Conservation (phyloP, 805 yeast species). For the Saccharomycopsis schoenii region DNA sequence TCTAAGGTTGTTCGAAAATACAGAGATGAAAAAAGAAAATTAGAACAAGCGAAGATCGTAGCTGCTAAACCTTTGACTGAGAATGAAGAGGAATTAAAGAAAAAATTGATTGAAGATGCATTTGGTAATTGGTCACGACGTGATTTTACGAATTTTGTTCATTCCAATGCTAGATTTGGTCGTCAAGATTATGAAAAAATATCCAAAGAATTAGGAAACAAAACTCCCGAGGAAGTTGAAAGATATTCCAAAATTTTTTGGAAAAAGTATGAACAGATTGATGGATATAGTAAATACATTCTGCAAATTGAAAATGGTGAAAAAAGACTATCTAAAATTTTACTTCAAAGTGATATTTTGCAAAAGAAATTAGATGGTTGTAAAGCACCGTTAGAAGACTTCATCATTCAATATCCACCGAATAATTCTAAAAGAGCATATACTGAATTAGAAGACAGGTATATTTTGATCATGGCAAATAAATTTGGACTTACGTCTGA, state of each 20-base stretch:
- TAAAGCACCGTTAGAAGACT: conserved; percentile 51
- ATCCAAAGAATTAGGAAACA: conserved; percentile 45
- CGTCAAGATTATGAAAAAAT: conserved; percentile 41
- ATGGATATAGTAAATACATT: conserved; percentile 62
- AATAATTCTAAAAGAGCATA: conserved; percentile 70
- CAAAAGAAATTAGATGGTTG: conserved; percentile 42
- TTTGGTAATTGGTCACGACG: conserved; percentile 65
- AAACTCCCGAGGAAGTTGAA: conserved; percentile 49
- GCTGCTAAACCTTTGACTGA: conserved; percentile 49
- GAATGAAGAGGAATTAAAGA: conserved; percentile 49
- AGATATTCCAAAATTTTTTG: conserved; percentile 54
- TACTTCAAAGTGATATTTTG: conserved; percentile 46
- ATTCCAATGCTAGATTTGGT: conserved; percentile 60
- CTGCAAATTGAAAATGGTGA: conserved; percentile 68
- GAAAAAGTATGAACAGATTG: conserved; percentile 48
- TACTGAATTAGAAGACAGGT: conserved; percentile 61
- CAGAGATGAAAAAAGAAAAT: conserved; percentile 16
- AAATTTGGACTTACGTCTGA: conserved; percentile 56
- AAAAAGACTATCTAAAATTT: conserved; percentile 47
- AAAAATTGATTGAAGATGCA: conserved; percentile 42
- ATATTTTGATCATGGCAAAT: conserved; percentile 48
- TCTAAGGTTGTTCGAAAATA: conserved; percentile 18
- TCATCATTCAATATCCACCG: conserved; percentile 68
- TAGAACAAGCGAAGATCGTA: conserved; percentile 47
- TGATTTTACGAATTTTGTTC: conserved; percentile 64